phyloP scores from a whole-genome alignment of 352 stramenopile genomes.

The Globisporangium takayamanum region DNA sequence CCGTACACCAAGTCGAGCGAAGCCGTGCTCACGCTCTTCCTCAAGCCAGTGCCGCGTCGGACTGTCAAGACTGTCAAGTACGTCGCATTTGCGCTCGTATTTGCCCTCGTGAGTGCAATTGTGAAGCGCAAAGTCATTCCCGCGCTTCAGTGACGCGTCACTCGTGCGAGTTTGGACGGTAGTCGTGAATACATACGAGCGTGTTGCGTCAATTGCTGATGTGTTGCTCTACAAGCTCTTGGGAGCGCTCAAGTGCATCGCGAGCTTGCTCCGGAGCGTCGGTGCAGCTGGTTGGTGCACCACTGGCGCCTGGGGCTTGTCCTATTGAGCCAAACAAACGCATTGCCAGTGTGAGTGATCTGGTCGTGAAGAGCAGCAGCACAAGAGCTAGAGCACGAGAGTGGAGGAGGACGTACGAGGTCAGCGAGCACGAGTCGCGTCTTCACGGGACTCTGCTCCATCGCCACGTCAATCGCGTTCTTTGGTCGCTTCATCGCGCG shows the following conservation, averaged over 20 bases:
- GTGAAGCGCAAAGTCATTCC: no score
- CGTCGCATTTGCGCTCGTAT: no score
- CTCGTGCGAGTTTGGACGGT: not conserved
- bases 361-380: no score
- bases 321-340: constrained; percentile 1
- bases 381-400: not conserved
- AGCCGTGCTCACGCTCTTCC: constrained; percentile 28
- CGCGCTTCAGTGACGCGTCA: no score
- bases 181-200: not conserved
- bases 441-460: constrained; percentile 68
- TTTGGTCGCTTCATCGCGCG: constrained; percentile 73
- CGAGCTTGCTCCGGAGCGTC: constrained; percentile 38
- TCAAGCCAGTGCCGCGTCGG: constrained; percentile 36
- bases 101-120: no score
- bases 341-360: not conserved
- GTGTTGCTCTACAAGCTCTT: constrained; percentile 25
- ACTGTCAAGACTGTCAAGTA: constrained; percentile 3
- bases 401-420: constrained; percentile 16
- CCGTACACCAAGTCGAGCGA: constrained; percentile 34
- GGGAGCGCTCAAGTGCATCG: constrained; percentile 28
- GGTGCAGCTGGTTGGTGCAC: constrained; percentile 11
- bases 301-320: constrained; percentile 5
- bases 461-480: constrained; percentile 59
- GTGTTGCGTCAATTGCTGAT: no score
- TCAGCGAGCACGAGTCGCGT: constrained; percentile 32